Evolutionary conservation across 495 filamentous ascomycete species (phyloP).

Genomic region (Podospora tetraspora): DNA sequence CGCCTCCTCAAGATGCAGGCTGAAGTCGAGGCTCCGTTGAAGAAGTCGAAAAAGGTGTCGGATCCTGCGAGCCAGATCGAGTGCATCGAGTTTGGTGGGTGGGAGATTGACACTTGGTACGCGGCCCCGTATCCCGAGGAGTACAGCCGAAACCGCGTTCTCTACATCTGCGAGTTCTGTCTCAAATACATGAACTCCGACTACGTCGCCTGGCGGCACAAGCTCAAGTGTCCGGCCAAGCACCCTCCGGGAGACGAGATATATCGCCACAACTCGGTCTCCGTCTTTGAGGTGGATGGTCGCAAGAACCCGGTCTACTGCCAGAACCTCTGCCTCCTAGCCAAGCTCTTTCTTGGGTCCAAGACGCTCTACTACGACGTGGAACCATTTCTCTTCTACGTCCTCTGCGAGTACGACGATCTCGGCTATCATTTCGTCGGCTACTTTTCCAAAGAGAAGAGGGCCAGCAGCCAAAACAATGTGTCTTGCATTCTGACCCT

Average conservation of each 20-base stretch:
- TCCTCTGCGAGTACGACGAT: slow-evolving; percentile 94
- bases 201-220: slow-evolving; percentile 95
- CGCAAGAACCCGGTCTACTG: slow-evolving; percentile 96
- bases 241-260: slow-evolving; percentile 97
- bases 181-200: slow-evolving; percentile 99
- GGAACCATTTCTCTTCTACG: slow-evolving; percentile 96
- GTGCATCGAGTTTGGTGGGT: slow-evolving; percentile 95
- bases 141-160: slow-evolving; percentile 88
- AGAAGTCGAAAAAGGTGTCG: slow-evolving; percentile 60
- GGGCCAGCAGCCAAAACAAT: slow-evolving; percentile 91
- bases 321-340: slow-evolving; percentile 92
- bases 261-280: slow-evolving; percentile 88
- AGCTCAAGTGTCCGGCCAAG: slow-evolving; percentile 94
- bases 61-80: slow-evolving; percentile 93
- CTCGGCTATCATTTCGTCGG: slow-evolving; percentile 95
- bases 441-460: slow-evolving; percentile 98
- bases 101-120: slow-evolving; percentile 99
- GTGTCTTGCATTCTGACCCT: slow-evolving; percentile 95
- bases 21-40: slow-evolving; percentile 39
- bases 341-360: slow-evolving; percentile 92
- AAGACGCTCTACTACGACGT: slow-evolving; percentile 99
- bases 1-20: slow-evolving; percentile 45
- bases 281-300: slow-evolving; percentile 95
- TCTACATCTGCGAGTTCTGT: slow-evolving; percentile 99
- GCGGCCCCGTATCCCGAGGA: slow-evolving; percentile 98